Evolutionary conservation across 176 grass and related monocot species (phyloP).

Genomic region (Dactylis glomerata): DNA sequence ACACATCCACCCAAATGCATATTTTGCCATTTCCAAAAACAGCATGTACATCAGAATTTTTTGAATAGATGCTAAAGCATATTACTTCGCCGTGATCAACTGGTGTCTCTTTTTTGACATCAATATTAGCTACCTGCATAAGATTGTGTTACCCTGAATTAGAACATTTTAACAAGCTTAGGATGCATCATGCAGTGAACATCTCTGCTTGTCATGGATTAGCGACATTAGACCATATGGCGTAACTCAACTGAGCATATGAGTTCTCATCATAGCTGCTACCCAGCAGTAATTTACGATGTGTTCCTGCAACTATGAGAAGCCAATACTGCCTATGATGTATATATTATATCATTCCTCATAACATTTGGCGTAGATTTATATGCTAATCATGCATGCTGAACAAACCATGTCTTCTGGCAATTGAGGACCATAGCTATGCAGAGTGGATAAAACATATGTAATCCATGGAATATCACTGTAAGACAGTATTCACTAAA

Average conservation of each 20-base stretch:
- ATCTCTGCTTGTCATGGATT: background rate
- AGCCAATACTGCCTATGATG: background rate
- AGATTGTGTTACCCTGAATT: constrained; percentile 26
- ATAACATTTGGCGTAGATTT: background rate
- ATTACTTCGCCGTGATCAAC: constrained; percentile 86
- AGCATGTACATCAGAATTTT: constrained; percentile 47
- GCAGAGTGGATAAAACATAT: background rate
- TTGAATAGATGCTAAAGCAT: constrained; percentile 86
- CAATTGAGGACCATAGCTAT: constrained; percentile 21
- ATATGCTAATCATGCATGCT: background rate
- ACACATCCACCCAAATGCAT: constrained; percentile 94
- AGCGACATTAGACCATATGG: background rate
- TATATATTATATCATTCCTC: constrained; percentile 6
- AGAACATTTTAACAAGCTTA: background rate
- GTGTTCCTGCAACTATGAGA: constrained; percentile 8
- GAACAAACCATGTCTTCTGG: too few relatives aligned
- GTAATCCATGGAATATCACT: background rate
- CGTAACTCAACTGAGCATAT: background rate
- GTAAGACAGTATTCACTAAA: constrained; percentile 12
- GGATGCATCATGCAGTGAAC: background rate
- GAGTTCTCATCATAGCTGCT: background rate
- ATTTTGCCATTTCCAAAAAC: constrained; percentile 90
- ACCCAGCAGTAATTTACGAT: constrained; percentile 13
- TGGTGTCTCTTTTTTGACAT: constrained; percentile 64
- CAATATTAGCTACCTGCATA: constrained; percentile 68